phyloP scores from a whole-genome alignment of 1,284 basidiomycete genomes.

The Jaminaea rosea region DNA sequence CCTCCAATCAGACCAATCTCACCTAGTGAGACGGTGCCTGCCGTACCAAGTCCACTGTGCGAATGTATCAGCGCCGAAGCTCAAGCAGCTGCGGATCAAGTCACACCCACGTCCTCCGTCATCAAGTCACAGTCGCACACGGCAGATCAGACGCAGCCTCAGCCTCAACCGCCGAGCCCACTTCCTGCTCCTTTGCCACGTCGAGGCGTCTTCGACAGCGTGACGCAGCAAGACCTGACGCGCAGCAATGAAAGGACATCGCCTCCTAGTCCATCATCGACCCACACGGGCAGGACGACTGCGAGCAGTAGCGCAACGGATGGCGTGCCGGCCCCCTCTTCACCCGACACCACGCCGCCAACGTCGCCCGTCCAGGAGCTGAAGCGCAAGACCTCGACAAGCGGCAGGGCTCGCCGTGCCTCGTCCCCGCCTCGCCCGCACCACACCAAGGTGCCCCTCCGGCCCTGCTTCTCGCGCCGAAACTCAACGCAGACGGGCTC shows the following conservation, averaged over 20 bases:
- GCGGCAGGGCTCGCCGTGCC: no score
- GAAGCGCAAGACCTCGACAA: slow-evolving; percentile 2
- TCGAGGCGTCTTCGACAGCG: slow-evolving; percentile 7
- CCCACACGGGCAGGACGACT: not conserved
- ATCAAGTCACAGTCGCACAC: no score
- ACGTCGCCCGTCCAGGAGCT: not conserved
- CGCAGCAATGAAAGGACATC: not conserved
- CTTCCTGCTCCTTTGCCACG: slow-evolving; percentile 8
- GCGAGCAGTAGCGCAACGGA: no score
- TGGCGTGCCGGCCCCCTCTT: not conserved
- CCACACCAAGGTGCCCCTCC: slow-evolving; percentile 21
- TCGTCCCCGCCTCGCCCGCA: no score
- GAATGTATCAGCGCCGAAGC: slow-evolving; percentile 25
- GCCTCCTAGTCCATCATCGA: not conserved
- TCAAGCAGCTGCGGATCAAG: no score
- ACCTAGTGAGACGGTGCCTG: slow-evolving; percentile 36
- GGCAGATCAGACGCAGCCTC: not conserved
- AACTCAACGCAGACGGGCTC: slow-evolving; percentile 13
- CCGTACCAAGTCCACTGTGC: slow-evolving; percentile 36
- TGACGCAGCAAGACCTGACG: not conserved
- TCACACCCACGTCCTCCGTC: no score
- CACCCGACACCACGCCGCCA: slow-evolving; percentile 2
- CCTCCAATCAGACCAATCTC: slow-evolving; percentile 23
- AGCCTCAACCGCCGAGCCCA: not conserved
- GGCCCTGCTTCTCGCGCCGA: slow-evolving; percentile 35